These are phyloP conservation scores for Plasmodium chabaudi DNA, from an alignment of 169 alveolate genomes.

Conservation along the genomic window DNA sequence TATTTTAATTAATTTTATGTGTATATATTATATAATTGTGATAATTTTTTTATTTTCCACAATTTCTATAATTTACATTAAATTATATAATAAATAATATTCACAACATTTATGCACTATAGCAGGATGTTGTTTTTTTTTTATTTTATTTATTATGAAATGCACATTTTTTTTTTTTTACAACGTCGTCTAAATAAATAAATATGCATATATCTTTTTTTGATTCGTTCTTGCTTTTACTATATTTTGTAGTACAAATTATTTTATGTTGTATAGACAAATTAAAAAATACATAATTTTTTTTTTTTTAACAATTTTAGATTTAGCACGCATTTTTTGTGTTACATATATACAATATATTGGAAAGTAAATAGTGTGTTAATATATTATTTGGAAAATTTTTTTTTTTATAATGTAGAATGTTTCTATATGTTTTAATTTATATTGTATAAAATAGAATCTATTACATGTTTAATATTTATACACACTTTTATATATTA, in stretches of 20 bases:
- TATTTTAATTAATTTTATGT: too few relatives aligned
- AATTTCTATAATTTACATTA: neutral
- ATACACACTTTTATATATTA: neutral
- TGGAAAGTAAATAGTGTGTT: neutral
- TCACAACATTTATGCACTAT: conserved; percentile 53
- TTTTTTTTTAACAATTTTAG: conserved; percentile 67
- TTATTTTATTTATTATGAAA: conserved; percentile 19
- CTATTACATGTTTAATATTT: neutral
- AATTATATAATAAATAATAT: conserved; percentile 8
- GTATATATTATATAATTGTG: neutral
- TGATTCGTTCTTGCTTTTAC: conserved; percentile 3
- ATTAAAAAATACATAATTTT: conserved; percentile 10
- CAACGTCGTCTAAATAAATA: neutral
- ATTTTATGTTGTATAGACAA: conserved; percentile 63
- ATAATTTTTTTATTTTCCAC: conserved; percentile 8
- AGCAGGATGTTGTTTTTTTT: conserved; percentile 15
- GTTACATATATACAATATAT: conserved; percentile 2
- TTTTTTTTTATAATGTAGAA: neutral
- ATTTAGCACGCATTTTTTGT: conserved; percentile 41
- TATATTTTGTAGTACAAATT: conserved; percentile 6
- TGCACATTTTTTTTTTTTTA: neutral
- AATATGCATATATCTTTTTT: neutral
- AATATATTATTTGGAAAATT: neutral
- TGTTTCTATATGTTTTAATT: conserved; percentile 1
- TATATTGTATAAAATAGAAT: neutral